Evolutionary conservation across 805 yeast genomes (phyloP).

Genomic region (Candida boleticola): DNA sequence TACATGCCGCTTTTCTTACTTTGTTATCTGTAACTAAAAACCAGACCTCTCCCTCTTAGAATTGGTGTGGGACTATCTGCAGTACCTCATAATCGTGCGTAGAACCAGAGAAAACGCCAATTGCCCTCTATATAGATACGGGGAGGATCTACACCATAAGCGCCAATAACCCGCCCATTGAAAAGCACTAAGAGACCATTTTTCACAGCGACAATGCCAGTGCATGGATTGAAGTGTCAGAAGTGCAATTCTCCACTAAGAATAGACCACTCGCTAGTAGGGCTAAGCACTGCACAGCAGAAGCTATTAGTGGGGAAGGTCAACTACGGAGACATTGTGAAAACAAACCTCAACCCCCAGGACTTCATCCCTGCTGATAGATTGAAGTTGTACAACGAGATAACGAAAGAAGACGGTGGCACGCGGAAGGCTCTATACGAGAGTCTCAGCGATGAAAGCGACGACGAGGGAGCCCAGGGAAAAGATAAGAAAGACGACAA

Average conservation of each 20-base stretch:
- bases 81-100: too few relatives aligned
- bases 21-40: too few relatives aligned
- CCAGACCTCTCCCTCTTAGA: too few relatives aligned
- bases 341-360: conserved; percentile 24
- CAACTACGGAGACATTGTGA: conserved; percentile 11
- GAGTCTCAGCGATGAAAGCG: conserved; percentile 17
- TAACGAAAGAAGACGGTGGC: conserved; percentile 12
- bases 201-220: conserved; percentile 7
- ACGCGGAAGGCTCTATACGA: conserved; percentile 20
- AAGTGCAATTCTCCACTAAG: conserved; percentile 58
- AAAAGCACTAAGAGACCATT: too few relatives aligned
- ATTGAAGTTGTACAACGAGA: conserved; percentile 33
- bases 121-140: too few relatives aligned
- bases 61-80: too few relatives aligned
- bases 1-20: too few relatives aligned
- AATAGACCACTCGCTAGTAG: conserved; percentile 54
- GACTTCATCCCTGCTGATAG: conserved; percentile 40
- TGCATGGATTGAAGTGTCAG: conserved; percentile 45
- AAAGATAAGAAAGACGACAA: conserved; percentile 7
- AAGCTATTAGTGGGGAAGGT: conserved; percentile 46
- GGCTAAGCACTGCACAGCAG: conserved; percentile 53
- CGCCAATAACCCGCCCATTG: too few relatives aligned
- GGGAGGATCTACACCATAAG: too few relatives aligned
- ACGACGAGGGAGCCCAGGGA: conserved; percentile 17
- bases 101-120: too few relatives aligned